Conservation (phyloP, 2,329 filamentous ascomycete genomes). For the Xylaria sp. region DNA sequence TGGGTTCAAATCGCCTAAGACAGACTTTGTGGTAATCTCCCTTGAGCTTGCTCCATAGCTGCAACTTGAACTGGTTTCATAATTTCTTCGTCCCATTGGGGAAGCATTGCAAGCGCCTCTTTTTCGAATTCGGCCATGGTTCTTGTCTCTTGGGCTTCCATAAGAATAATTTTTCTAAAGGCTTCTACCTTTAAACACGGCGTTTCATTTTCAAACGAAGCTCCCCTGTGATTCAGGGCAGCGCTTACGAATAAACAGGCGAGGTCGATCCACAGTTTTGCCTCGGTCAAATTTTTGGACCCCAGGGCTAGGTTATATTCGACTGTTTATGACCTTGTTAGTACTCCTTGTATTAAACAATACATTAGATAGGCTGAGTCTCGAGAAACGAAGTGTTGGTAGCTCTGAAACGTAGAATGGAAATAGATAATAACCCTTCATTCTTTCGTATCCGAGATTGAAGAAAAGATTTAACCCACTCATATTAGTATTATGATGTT, state of each 20-base stretch:
- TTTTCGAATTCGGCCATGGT: not conserved
- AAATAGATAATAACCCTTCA: no score
- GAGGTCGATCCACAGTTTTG: not conserved
- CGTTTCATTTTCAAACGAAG: not conserved
- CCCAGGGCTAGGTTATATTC: conserved; percentile 10
- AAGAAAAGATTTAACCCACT: not conserved
- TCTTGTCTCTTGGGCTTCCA: not conserved
- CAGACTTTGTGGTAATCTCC: no score
- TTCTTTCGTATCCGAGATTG: no score
- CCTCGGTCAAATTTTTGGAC: not conserved
- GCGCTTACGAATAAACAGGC: conserved; percentile 19
- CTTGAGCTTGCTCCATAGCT: no score
- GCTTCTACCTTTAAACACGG: not conserved
- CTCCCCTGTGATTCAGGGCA: not conserved
- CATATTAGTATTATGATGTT: not conserved
- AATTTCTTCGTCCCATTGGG: not conserved
- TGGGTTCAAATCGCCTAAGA: no score
- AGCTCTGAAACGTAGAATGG: not conserved
- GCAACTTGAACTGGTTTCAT: no score
- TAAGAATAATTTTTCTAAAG: not conserved
- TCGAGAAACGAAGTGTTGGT: not conserved
- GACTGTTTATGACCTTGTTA: conserved; percentile 5
- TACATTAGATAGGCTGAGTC: no score
- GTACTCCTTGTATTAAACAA: not conserved
- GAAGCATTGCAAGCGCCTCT: not conserved